Evolutionary conservation across 192 early-diverging fungal genomes (phyloP).

Genomic region (Podila minutissima): DNA sequence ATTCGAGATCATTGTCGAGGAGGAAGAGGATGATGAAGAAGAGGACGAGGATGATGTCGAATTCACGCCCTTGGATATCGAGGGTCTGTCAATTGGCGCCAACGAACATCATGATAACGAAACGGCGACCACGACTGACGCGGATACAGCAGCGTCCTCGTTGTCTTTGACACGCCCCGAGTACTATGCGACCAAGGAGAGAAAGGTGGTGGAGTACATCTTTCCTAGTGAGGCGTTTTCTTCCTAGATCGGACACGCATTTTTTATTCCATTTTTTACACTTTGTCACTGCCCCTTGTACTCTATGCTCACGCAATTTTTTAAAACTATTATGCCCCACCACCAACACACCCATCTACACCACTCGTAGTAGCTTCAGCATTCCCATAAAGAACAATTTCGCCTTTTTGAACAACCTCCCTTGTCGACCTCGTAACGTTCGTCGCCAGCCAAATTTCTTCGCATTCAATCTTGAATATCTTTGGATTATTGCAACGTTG

Average conservation of each 20-base stretch:
- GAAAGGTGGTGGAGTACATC: constrained; percentile 50
- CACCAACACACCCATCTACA: too few species aligned
- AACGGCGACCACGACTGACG: not conserved
- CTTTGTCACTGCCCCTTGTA: too few species aligned
- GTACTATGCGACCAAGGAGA: constrained; percentile 48
- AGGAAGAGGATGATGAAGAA: constrained; percentile 24
- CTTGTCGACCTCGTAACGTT: too few species aligned
- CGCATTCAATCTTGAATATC: too few species aligned
- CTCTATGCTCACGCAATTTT: too few species aligned
- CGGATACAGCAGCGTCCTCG: not conserved
- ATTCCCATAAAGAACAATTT: too few species aligned
- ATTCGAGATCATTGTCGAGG: constrained; percentile 20
- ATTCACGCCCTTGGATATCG: constrained; percentile 26
- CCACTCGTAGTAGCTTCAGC: too few species aligned
- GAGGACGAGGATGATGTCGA: constrained; percentile 32
- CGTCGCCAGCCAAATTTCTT: too few species aligned
- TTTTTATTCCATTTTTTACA: not conserved
- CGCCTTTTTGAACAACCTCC: too few species aligned
- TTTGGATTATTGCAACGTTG: too few species aligned
- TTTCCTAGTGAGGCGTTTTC: constrained; percentile 42
- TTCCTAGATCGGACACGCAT: not conserved
- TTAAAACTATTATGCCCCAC: too few species aligned
- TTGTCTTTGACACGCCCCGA: constrained; percentile 16
- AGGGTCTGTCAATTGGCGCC: constrained; percentile 17
- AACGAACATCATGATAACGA: constrained; percentile 15